phyloP scores from a whole-genome alignment of 208 protist genomes.

The Angomonas deanei region DNA sequence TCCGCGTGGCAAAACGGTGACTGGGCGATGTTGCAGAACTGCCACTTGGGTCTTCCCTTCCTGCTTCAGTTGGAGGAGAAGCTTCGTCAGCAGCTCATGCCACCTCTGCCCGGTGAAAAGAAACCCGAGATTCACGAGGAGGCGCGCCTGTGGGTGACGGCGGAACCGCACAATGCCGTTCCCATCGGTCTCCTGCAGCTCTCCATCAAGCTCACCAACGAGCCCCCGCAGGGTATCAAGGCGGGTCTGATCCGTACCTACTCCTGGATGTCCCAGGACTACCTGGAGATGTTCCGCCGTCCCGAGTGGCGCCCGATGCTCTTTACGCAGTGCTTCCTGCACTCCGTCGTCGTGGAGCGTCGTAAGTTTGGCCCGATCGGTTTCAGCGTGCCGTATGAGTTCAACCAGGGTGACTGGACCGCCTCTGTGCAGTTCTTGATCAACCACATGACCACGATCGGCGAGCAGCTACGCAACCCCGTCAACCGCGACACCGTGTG shows the following conservation, averaged over 20 bases:
- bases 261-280: constrained; percentile 95
- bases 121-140: constrained; percentile 86
- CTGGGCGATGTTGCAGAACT: constrained; percentile 97
- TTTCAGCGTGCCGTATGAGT: constrained; percentile 98
- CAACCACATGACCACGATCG: constrained; percentile 97
- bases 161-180: constrained; percentile 92
- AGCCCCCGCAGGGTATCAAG: constrained; percentile 96
- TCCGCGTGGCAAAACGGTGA: constrained; percentile 81
- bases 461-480: constrained; percentile 89
- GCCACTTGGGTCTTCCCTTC: constrained; percentile 93
- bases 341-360: constrained; percentile 96
- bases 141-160: constrained; percentile 95
- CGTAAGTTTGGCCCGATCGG: constrained; percentile 98
- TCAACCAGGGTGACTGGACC: constrained; percentile 97
- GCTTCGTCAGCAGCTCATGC: constrained; percentile 75
- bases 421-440: constrained; percentile 96
- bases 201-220: constrained; percentile 98
- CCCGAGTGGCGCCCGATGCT: constrained; percentile 95
- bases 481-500: constrained; percentile 92
- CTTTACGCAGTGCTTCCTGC: constrained; percentile 96
- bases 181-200: constrained; percentile 96
- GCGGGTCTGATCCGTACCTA: constrained; percentile 95
- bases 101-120: constrained; percentile 60
- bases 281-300: constrained; percentile 94
- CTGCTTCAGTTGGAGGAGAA: constrained; percentile 89